Conservation (phyloP, 73 alveolate species). For the Durusdinium trenchii region DNA sequence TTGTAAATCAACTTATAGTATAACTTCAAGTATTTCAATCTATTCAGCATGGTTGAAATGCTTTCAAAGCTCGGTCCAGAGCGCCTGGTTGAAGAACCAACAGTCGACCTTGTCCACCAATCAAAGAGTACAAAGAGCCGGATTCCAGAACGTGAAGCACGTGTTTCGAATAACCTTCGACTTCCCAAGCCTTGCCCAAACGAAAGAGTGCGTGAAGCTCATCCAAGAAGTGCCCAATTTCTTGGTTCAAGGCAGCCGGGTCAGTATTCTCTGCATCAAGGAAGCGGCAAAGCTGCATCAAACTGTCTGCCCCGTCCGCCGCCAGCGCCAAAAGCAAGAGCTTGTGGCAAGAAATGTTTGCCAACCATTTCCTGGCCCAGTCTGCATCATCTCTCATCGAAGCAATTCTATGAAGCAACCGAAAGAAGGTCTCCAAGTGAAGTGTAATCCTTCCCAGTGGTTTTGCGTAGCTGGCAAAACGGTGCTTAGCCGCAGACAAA, state of each 20-base stretch:
- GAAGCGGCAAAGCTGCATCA: not conserved
- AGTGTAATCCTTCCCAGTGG: constrained; percentile 21
- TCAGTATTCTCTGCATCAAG: not conserved
- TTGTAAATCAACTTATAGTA: too few species aligned
- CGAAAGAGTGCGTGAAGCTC: not conserved
- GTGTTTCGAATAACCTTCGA: constrained; percentile 12
- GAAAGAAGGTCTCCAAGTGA: not conserved
- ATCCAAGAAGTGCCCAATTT: not conserved
- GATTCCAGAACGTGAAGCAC: not conserved
- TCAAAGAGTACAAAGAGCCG: not conserved
- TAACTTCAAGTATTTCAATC: too few species aligned
- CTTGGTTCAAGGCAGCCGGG: constrained; percentile 8
- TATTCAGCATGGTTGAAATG: too few species aligned
- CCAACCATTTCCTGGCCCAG: constrained; percentile 22
- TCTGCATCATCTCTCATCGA: not conserved
- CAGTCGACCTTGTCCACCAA: not conserved
- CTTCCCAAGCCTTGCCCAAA: constrained; percentile 10
- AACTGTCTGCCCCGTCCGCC: constrained; percentile 26
- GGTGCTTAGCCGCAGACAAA: constrained; percentile 63
- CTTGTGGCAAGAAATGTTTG: not conserved
- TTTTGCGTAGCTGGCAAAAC: constrained; percentile 38
- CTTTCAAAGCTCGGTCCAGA: too few species aligned
- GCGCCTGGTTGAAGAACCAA: not conserved
- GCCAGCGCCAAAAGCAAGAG: not conserved
- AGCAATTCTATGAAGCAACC: not conserved